Evolutionary conservation across 108 stramenopile genomes (phyloP).

Genomic region (Licmophora abbreviata): DNA sequence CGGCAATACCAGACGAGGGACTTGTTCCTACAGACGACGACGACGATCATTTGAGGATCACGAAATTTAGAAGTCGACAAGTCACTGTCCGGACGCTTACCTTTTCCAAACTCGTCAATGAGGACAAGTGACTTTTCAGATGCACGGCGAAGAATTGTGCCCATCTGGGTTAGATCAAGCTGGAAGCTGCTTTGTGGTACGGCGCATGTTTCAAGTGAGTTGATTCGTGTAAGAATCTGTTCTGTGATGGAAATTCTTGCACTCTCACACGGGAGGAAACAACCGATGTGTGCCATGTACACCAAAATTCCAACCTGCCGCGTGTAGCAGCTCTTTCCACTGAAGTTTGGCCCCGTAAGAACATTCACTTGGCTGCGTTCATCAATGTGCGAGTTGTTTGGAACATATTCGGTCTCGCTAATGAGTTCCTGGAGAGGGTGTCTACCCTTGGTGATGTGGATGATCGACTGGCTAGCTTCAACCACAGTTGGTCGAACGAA

Average conservation of each 20-base stretch:
- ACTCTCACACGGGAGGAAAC: constrained; percentile 76
- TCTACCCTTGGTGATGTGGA: constrained; percentile 85
- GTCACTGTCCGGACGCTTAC: constrained; percentile 17
- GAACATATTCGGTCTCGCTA: constrained; percentile 80
- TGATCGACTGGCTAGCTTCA: constrained; percentile 35
- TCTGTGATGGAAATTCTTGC: constrained; percentile 85
- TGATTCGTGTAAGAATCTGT: constrained; percentile 83
- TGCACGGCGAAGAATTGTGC: constrained; percentile 47
- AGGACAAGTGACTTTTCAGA: constrained; percentile 79
- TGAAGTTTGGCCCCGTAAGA: constrained; percentile 92
- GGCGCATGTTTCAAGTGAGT: constrained; percentile 84
- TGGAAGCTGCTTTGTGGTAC: constrained; percentile 93
- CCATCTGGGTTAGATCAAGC: constrained; percentile 88
- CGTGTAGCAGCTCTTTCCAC: constrained; percentile 91
- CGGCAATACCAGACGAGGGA: constrained; percentile 89
- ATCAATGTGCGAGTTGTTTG: constrained; percentile 78
- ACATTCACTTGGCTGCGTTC: constrained; percentile 55
- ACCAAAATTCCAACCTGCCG: constrained; percentile 82
- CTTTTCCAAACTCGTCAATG: constrained; percentile 97
- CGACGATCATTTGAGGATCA: neutral
- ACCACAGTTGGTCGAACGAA: constrained; percentile 73
- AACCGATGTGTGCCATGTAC: constrained; percentile 92
- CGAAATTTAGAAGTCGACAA: neutral
- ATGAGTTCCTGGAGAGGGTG: constrained; percentile 94
- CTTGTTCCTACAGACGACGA: constrained; percentile 63